These are phyloP conservation scores for Fusarium drepaniforme DNA, from an alignment of 2,329 filamentous ascomycete species.

Conservation along the genomic window DNA sequence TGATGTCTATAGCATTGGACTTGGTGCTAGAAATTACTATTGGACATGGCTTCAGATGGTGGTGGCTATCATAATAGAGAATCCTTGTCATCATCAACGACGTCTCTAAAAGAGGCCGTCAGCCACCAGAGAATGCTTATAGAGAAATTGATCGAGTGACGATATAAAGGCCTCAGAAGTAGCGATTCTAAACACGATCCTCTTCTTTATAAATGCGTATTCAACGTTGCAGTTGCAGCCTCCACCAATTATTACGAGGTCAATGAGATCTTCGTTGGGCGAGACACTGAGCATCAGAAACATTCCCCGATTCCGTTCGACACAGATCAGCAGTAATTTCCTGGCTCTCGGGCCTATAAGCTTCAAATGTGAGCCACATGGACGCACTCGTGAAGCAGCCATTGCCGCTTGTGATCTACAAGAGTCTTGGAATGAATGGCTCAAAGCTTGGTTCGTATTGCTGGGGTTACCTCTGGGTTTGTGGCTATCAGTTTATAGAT, in stretches of 20 bases:
- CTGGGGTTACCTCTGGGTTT: neutral
- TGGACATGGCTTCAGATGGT: neutral
- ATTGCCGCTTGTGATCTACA: neutral
- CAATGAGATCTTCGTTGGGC: neutral
- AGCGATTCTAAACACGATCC: neutral
- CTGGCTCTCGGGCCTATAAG: neutral
- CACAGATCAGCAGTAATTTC: neutral
- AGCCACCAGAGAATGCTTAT: neutral
- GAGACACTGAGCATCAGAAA: neutral
- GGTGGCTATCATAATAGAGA: neutral
- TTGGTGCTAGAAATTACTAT: neutral
- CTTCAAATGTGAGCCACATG: neutral
- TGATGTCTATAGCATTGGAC: neutral
- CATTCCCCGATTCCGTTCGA: neutral
- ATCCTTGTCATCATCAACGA: neutral
- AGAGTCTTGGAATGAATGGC: neutral
- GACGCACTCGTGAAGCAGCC: neutral
- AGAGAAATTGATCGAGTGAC: neutral
- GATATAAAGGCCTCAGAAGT: neutral
- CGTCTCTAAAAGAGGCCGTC: neutral
- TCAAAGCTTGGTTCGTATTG: neutral
- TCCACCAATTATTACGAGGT: neutral
- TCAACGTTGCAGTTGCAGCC: neutral
- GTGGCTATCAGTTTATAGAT: neutral
- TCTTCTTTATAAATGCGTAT: too few relatives aligned